phyloP scores from a whole-genome alignment of 1,284 basidiomycete species.

The Papiliotrema laurentii region DNA sequence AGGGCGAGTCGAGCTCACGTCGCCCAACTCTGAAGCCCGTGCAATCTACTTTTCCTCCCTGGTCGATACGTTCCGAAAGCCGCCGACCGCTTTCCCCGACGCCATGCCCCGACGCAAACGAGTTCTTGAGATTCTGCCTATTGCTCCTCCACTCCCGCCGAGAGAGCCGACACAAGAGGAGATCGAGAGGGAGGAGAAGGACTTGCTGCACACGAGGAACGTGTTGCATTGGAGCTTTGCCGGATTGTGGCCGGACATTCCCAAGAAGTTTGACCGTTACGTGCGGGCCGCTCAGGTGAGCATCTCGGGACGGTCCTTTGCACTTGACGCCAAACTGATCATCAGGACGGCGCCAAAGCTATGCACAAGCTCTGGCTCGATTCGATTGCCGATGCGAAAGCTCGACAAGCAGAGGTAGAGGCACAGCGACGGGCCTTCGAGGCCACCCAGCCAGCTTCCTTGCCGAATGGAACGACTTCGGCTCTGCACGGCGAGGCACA shows the following conservation, averaged over 20 bases:
- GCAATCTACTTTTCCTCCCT: slow-evolving; percentile 72
- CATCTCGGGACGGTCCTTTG: not conserved
- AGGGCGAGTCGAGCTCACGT: slow-evolving; percentile 63
- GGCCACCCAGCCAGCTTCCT: not conserved
- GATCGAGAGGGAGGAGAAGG: slow-evolving; percentile 74
- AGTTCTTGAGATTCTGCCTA: slow-evolving; percentile 76
- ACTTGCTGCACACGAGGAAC: slow-evolving; percentile 72
- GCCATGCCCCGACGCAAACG: slow-evolving; percentile 79
- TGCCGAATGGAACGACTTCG: not conserved
- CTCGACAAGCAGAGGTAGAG: not conserved
- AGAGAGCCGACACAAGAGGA: slow-evolving; percentile 77
- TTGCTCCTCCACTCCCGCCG: slow-evolving; percentile 86
- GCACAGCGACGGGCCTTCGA: not conserved
- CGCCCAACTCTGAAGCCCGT: slow-evolving; percentile 59
- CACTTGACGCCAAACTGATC: not conserved
- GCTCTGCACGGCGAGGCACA: too few species aligned
- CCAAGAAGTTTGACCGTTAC: slow-evolving; percentile 89
- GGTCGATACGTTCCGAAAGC: slow-evolving; percentile 62
- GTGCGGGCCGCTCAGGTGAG: slow-evolving; percentile 73
- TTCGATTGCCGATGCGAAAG: not conserved
- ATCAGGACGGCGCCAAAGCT: slow-evolving; percentile 4
- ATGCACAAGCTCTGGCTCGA: not conserved
- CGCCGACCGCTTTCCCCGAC: slow-evolving; percentile 87
- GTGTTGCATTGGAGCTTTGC: slow-evolving; percentile 82
- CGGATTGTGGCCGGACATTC: slow-evolving; percentile 80